Percentiles rank a stretch among this genome's conserved stretches.
Conservation (phyloP, 2,329 filamentous ascomycete species). For the Phialemoniopsis sp. region DNA sequence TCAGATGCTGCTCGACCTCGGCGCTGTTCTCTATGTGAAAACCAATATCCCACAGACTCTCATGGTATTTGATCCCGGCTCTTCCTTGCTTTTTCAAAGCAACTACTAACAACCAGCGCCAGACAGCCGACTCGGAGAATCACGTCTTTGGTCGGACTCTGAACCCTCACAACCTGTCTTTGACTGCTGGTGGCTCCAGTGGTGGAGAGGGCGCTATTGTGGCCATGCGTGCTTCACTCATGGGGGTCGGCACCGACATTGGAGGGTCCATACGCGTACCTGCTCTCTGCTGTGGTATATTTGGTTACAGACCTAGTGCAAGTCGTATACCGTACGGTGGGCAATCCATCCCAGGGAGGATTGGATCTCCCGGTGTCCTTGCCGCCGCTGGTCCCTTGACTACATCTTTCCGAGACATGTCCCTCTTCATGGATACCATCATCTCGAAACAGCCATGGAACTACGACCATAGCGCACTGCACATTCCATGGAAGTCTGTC, state of each 20-base stretch:
- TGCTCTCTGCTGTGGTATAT: too few species aligned
- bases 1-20: constrained; percentile 6
- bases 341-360: background rate
- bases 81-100: too few species aligned
- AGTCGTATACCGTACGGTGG: too few species aligned
- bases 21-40: constrained; percentile 21
- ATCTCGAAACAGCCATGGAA: background rate
- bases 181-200: constrained; percentile 27
- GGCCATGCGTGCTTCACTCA: constrained; percentile 22
- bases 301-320: too few species aligned
- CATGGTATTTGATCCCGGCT: background rate
- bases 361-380: background rate
- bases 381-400: background rate
- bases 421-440: background rate
- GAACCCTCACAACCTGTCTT: constrained; percentile 26
- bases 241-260: constrained; percentile 32
- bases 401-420: background rate
- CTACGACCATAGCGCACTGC: background rate
- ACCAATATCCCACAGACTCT: constrained; percentile 22
- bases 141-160: constrained; percentile 27
- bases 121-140: constrained; percentile 21
- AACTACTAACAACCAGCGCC: too few species aligned
- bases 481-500: background rate
- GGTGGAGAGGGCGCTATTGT: constrained; percentile 31
- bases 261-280: constrained; percentile 19